Evolutionary conservation across 2,329 filamentous ascomycete genomes (phyloP).

Genomic region (Ophiostoma sp.): DNA sequence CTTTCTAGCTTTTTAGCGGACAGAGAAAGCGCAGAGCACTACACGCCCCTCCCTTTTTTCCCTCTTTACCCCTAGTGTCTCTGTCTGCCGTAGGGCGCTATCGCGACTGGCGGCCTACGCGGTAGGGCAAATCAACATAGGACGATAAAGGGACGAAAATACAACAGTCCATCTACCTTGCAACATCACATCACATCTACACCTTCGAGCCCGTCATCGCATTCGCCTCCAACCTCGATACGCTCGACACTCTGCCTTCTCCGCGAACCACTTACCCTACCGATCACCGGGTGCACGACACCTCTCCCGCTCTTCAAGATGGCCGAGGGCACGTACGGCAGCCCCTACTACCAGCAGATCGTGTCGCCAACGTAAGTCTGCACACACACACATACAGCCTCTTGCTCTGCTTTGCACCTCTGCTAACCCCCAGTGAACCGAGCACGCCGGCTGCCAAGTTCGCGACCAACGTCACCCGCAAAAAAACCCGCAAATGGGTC

Average conservation of each 20-base stretch:
- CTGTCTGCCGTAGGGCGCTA: neutral
- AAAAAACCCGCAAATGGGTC: conserved; percentile 92
- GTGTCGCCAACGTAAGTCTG: conserved; percentile 29
- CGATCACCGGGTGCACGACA: neutral
- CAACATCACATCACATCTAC: too few species aligned
- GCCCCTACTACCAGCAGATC: conserved; percentile 28
- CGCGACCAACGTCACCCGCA: conserved; percentile 78
- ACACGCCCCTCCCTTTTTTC: conserved; percentile 4
- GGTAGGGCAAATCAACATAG: neutral
- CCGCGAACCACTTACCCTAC: neutral
- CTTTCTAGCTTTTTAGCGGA: neutral
- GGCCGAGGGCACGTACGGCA: conserved; percentile 33
- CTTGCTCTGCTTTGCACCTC: neutral
- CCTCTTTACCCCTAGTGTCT: neutral
- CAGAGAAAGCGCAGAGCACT: neutral
- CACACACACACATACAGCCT: neutral
- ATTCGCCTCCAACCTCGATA: neutral
- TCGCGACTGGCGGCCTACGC: neutral
- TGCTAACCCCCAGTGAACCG: conserved; percentile 27
- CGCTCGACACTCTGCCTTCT: too few species aligned
- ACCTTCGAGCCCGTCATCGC: too few species aligned
- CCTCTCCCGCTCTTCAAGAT: conserved; percentile 17
- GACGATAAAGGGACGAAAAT: neutral
- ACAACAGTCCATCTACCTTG: neutral
- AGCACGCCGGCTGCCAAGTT: conserved; percentile 42